These are phyloP conservation scores for Parasitella parasitica DNA, from an alignment of 371 early-diverging fungal species.

Conservation along the genomic window DNA sequence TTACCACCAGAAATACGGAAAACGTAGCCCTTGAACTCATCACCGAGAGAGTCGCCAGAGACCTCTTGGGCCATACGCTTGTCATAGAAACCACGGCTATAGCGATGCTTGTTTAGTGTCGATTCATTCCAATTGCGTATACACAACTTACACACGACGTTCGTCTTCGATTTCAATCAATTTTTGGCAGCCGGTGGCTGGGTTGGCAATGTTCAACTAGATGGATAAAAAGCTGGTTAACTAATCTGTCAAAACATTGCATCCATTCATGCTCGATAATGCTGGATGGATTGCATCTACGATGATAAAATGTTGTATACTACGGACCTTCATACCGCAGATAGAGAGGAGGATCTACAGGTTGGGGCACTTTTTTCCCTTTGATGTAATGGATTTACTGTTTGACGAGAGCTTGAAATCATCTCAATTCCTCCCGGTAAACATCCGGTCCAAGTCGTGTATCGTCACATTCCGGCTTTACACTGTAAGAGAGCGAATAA, in stretches of 20 bases:
- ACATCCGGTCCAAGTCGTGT: background rate
- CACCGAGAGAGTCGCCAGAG: conserved; percentile 93
- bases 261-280: conserved; percentile 6
- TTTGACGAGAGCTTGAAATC: background rate
- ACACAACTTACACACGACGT: conserved; percentile 85
- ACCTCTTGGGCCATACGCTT: conserved; percentile 97
- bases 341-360: conserved; percentile 21
- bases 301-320: background rate
- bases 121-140: background rate
- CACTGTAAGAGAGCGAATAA: background rate
- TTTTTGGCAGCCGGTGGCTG: conserved; percentile 99
- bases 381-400: conserved; percentile 3
- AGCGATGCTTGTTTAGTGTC: background rate
- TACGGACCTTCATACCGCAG: conserved; percentile 23
- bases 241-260: background rate
- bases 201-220: conserved; percentile 98
- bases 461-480: background rate
- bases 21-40: conserved; percentile 99
- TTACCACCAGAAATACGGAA: conserved; percentile 99
- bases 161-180: conserved; percentile 97
- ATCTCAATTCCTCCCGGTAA: background rate
- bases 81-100: conserved; percentile 95
- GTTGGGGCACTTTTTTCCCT: background rate
- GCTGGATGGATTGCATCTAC: conserved; percentile 7
- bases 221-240: background rate